A percentile compares a stretch with the other conserved stretches of the same genome.
phyloP scores from a whole-genome alignment of 78 protist species.

The Chrysochromulina tobinii region DNA sequence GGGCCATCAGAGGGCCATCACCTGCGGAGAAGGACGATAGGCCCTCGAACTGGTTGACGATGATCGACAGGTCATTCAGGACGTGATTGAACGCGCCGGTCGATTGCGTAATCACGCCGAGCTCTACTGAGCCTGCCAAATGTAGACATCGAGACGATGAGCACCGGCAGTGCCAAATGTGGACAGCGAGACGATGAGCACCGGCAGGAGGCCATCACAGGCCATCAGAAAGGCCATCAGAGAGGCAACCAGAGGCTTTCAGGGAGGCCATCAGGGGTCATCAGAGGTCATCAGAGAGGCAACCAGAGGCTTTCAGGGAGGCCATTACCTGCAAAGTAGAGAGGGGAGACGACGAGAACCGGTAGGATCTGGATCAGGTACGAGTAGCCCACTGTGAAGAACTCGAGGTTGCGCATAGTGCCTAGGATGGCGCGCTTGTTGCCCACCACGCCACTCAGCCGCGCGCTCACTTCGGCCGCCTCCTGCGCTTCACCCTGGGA shows the following conservation, averaged over 20 bases:
- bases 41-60: constrained; percentile 26
- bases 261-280: no score
- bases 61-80: constrained; percentile 42
- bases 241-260: no score
- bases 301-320: background rate
- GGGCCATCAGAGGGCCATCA: background rate
- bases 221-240: no score
- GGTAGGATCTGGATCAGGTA: constrained; percentile 50
- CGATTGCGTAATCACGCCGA: constrained; percentile 11
- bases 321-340: constrained; percentile 18
- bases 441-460: background rate
- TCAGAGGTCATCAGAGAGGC: no score
- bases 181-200: constrained; percentile 49
- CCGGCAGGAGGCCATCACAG: constrained; percentile 23
- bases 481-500: constrained; percentile 35
- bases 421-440: background rate
- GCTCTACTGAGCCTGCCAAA: constrained; percentile 27
- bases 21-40: background rate
- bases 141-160: constrained; percentile 47
- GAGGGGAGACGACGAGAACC: constrained; percentile 52
- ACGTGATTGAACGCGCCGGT: constrained; percentile 33
- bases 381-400: constrained; percentile 46
- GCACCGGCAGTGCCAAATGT: constrained; percentile 39
- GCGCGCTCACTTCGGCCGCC: background rate
- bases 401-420: constrained; percentile 50